Evolutionary conservation across 768 basidiomycete species (phyloP), one percentile per base, ranked within the genome.

Genomic region (Hemileccinum impolitum): DNA sequence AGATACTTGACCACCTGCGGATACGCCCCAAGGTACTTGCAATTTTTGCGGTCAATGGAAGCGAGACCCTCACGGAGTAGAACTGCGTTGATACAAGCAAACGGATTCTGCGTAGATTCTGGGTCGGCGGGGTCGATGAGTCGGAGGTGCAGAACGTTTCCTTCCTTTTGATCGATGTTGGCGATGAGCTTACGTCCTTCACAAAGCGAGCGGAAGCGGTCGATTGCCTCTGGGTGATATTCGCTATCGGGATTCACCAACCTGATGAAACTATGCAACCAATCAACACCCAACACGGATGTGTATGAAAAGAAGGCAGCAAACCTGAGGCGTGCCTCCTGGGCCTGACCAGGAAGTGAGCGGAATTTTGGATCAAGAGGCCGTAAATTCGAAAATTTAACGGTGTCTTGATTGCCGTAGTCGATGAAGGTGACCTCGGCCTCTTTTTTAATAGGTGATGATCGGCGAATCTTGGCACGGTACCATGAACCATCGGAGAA

Each of bases 401-500:
- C 75, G 2, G 78, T 88, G 62, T 95, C 93, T 67, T 94, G 89
- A 68, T 99, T 98, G 28, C 95, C 95, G 62, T 95, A 91, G 65
- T 91, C 87, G 57, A 97, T 94, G 72, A 97, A 97, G 8, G 86
- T 85, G 30, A 99, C 86, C 65, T 96, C 91, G 6, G 92, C 94
- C 68, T 96, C 92, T 64, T 88, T 93, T 72, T 94, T 96, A 36
- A 90, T 59, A 4, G 90, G 82, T 39, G 91, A 94, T n/a, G 81
- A 72, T 18, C 90, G 79, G 45, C 88, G 87, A 52, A 97, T 85
- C 72, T 84, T 90, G 38, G 95, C 95, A 44, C 95, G 88, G 69
- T 98, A 97, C 96, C 95, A 99, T 41, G 85, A 75, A 8, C 90
- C 90, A 60, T 96, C 89, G 41, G 87, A 89, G 70, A 97, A 97